These are phyloP conservation scores for Moniliophthora roreri DNA, from an alignment of 1,284 basidiomycete genomes.

Conservation along the genomic window DNA sequence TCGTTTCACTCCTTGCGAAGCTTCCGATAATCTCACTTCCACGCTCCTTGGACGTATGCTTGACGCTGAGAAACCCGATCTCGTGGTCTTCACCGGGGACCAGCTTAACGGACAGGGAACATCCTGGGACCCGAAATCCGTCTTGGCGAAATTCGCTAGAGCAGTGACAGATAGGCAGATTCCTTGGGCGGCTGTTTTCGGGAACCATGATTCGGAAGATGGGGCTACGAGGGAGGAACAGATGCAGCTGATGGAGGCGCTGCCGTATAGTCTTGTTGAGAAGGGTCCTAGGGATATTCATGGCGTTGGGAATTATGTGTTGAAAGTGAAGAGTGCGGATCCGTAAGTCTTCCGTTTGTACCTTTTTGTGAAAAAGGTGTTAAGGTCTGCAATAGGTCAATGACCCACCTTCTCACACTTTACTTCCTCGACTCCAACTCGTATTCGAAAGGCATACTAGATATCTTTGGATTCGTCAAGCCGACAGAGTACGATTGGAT, in stretches of 20 bases:
- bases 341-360: constrained; percentile 45
- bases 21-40: constrained; percentile 74
- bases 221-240: constrained; percentile 64
- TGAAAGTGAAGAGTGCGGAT: constrained; percentile 76
- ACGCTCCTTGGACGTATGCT: constrained; percentile 69
- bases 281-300: constrained; percentile 80
- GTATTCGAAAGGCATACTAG: constrained; percentile 59
- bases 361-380: constrained; percentile 11
- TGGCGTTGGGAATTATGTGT: constrained; percentile 86
- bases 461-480: constrained; percentile 60
- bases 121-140: constrained; percentile 83
- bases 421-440: constrained; percentile 94
- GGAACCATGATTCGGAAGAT: constrained; percentile 89
- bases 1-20: constrained; percentile 28
- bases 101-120: constrained; percentile 87
- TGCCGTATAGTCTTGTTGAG: constrained; percentile 86
- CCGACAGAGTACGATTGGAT: constrained; percentile 83
- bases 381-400: constrained; percentile 52
- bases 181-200: constrained; percentile 89
- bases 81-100: constrained; percentile 88
- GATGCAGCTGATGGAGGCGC: constrained; percentile 67
- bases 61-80: constrained; percentile 84
- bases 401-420: constrained; percentile 82
- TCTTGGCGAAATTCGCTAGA: constrained; percentile 84
- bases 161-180: constrained; percentile 76